These are phyloP conservation scores for Globisporangium iwayamae DNA, from an alignment of 352 stramenopile genomes.

Conservation along the genomic window DNA sequence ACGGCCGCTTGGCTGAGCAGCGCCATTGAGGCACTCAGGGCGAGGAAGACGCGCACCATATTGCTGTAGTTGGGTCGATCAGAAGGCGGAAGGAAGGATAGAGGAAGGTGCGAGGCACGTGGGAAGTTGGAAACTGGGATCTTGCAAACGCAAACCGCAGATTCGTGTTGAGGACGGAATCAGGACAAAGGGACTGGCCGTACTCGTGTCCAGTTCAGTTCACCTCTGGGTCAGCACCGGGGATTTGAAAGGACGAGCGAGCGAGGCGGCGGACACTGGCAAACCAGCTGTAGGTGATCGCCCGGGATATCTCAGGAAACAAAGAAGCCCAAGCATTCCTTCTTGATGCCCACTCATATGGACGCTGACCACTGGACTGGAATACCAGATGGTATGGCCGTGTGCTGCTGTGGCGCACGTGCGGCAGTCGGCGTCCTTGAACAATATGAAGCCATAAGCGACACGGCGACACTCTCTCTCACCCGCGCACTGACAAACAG, in stretches of 20 bases:
- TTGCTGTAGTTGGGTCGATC: not conserved
- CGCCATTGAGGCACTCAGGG: conserved; percentile 27
- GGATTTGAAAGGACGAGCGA: not conserved
- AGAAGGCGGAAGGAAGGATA: not conserved
- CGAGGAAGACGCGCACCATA: conserved; percentile 48
- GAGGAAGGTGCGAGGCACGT: conserved; percentile 6
- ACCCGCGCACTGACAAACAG: too few relatives aligned
- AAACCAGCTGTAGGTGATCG: conserved; percentile 12
- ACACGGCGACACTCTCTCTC: conserved; percentile 1
- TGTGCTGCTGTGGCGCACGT: not conserved
- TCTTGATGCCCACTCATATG: not conserved
- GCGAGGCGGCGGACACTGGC: conserved; percentile 3
- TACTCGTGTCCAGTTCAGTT: conserved; percentile 6
- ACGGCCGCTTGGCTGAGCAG: conserved; percentile 27
- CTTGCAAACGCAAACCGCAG: not conserved
- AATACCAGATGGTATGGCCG: not conserved
- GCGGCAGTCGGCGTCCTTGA: not conserved
- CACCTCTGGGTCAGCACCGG: conserved; percentile 2
- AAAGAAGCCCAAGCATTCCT: not conserved
- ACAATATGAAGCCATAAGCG: conserved; percentile 3
- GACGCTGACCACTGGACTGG: not conserved
- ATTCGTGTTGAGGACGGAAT: not conserved
- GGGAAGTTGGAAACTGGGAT: conserved; percentile 15
- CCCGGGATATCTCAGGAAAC: conserved; percentile 12
- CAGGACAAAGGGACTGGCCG: not conserved